A percentile compares a stretch with the other conserved stretches of the same genome.
These are phyloP conservation scores for Xylaria sp. DNA, from an alignment of 2,329 filamentous ascomycete species.

Conservation along the genomic window DNA sequence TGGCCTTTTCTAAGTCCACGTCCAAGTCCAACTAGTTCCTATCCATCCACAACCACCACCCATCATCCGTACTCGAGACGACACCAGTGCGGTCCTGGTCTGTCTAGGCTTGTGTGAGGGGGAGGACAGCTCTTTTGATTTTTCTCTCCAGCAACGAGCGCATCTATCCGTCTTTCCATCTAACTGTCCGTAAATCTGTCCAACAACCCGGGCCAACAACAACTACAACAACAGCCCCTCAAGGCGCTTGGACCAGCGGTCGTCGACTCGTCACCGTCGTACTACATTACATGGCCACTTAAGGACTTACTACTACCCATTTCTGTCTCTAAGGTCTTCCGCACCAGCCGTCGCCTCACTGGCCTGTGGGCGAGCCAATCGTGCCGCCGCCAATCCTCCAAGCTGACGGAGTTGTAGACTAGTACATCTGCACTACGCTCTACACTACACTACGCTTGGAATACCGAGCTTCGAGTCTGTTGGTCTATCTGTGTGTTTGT, in stretches of 20 bases:
- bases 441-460: background rate
- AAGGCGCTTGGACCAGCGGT: conserved; percentile 7
- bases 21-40: background rate
- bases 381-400: conserved; percentile 21
- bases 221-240: background rate
- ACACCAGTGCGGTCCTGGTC: conserved; percentile 10
- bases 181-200: too few relatives aligned
- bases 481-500: too few relatives aligned
- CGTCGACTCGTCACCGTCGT: background rate
- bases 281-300: background rate
- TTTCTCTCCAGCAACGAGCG: background rate
- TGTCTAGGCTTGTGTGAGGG: conserved; percentile 4
- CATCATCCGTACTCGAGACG: conserved; percentile 8
- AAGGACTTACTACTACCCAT: background rate
- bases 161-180: too few relatives aligned
- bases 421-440: background rate
- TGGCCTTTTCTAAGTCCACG: background rate
- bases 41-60: too few relatives aligned
- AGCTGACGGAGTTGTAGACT: conserved; percentile 15
- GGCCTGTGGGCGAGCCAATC: conserved; percentile 27
- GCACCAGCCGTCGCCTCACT: conserved; percentile 9
- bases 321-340: background rate
- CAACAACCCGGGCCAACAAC: too few relatives aligned
- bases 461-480: background rate
- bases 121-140: background rate